phyloP scores from a whole-genome alignment of 495 filamentous ascomycete genomes.

The Annulohypoxylon maeteangense region DNA sequence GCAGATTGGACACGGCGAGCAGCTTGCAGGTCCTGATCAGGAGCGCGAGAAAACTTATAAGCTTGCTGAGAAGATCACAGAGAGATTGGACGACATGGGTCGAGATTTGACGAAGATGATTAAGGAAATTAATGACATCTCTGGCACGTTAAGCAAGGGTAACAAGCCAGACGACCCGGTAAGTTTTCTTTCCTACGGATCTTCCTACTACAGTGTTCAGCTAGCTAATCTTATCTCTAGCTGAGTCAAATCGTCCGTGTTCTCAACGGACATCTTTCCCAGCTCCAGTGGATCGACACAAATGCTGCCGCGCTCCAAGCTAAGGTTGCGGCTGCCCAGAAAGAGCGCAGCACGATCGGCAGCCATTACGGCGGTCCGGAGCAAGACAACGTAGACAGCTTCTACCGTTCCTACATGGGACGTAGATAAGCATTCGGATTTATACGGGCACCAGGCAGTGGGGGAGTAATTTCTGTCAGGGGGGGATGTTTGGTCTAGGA shows the following conservation, averaged over 20 bases:
- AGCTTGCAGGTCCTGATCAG: conserved; percentile 85
- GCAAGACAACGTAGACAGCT: conserved; percentile 79
- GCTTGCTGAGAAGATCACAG: conserved; percentile 88
- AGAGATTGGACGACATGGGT: conserved; percentile 88
- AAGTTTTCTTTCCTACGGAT: conserved; percentile 50
- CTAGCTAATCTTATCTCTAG: conserved; percentile 55
- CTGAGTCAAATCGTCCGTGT: conserved; percentile 93
- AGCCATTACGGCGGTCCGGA: conserved; percentile 65
- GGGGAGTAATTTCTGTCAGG: conserved; percentile 3
- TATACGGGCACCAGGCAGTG: conserved; percentile 1
- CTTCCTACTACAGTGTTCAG: background rate
- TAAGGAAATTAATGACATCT: conserved; percentile 93
- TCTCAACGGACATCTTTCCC: conserved; percentile 87
- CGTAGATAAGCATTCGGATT: conserved; percentile 56
- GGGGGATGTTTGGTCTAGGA: conserved; percentile 27
- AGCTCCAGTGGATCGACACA: conserved; percentile 90
- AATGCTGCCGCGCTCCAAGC: conserved; percentile 80
- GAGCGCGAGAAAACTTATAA: conserved; percentile 95
- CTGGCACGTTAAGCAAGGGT: conserved; percentile 83
- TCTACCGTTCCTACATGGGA: conserved; percentile 82
- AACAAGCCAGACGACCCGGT: conserved; percentile 92
- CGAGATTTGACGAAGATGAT: conserved; percentile 94
- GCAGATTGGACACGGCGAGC: conserved; percentile 70
- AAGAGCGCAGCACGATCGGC: conserved; percentile 73
- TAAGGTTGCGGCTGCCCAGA: conserved; percentile 82